Evolutionary conservation across 2,329 filamentous ascomycete genomes (phyloP), one percentile per base, ranked within the genome.

Genomic region (Acarospora socialis): DNA sequence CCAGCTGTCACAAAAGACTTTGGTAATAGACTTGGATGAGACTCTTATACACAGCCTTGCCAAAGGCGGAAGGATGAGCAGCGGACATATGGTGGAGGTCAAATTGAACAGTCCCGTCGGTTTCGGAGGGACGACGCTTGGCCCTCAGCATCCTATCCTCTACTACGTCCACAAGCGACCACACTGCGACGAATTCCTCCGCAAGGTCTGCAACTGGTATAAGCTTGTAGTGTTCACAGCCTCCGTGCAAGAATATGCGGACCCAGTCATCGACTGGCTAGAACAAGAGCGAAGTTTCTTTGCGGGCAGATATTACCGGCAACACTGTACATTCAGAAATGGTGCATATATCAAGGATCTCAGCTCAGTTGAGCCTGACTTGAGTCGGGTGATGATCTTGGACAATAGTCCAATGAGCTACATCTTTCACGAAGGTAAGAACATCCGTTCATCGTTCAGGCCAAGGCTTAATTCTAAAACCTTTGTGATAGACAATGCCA

Each of bases 101-200:
- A 84, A 84, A 47, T 68, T 93, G 38, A 81, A 80, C 52, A 77
- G 77, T 36, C 73, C 39, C 60, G 69, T 82, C 26, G 76, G 73
- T 33, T 69, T 72, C 28, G 74, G 72, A 19, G 75, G 77, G 16
- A 63, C 73, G 13, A 68, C 66, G 14, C 60, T 81, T 16, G 82
- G 81, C 5, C 82, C 84, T 23, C 87, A 93, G 50, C 86, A 98
- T 51, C 90, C 90, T 1, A 95, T 98, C 44, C 60, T 98, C 39
- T 98, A 98, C 62, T 98, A 94, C 63, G 90, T 98, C 31, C 90
- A 98, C 61, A 95, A 98, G 59, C 77, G 90, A 41, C 90, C 90
- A 21, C 79, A 90, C 52, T 98, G 90, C 55, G 90, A 98, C 55
- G 87, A 95, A 46, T 98, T 98, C 51, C 59, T 98, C 49, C 78